phyloP scores from a whole-genome alignment of 164 flowering plant species.

The Umbilicus rupestris region DNA sequence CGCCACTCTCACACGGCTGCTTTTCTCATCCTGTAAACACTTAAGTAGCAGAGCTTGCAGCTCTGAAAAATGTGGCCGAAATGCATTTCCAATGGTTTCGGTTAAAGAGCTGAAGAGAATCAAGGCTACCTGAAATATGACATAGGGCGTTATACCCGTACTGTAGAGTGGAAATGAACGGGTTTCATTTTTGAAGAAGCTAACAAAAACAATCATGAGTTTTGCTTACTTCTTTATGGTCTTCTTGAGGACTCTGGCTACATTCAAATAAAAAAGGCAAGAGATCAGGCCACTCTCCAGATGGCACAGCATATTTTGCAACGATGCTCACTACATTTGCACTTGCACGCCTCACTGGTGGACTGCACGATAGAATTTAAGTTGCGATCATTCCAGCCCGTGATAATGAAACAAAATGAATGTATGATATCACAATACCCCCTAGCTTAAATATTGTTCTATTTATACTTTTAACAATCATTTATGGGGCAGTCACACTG shows the following conservation, averaged over 20 bases:
- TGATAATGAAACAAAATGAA: too few relatives aligned
- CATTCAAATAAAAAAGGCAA: conserved; percentile 88
- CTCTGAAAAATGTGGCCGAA: conserved; percentile 69
- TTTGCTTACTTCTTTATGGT: conserved; percentile 72
- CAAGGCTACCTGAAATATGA: conserved; percentile 61
- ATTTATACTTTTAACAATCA: too few relatives aligned
- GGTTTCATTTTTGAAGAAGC: neutral
- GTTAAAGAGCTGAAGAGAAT: conserved; percentile 93
- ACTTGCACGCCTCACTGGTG: conserved; percentile 89
- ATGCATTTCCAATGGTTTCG: conserved; percentile 81
- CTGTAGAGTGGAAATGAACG: too few relatives aligned
- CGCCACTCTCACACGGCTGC: conserved; percentile 89
- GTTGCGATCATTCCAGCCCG: neutral
- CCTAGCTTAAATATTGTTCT: too few relatives aligned
- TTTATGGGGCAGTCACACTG: too few relatives aligned
- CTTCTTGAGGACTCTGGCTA: conserved; percentile 88
- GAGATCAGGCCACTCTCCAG: conserved; percentile 94
- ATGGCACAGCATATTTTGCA: conserved; percentile 91
- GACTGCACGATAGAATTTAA: conserved; percentile 31
- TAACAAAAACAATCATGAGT: neutral
- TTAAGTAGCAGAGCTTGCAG: conserved; percentile 76
- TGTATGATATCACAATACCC: too few relatives aligned
- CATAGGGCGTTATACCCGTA: conserved; percentile 8
- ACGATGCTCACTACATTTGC: conserved; percentile 91
- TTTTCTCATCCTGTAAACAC: conserved; percentile 84